A percentile compares a stretch with the other conserved stretches of the same genome.
Conservation (phyloP, 768 basidiomycete species). For the Suillus variegatus region DNA sequence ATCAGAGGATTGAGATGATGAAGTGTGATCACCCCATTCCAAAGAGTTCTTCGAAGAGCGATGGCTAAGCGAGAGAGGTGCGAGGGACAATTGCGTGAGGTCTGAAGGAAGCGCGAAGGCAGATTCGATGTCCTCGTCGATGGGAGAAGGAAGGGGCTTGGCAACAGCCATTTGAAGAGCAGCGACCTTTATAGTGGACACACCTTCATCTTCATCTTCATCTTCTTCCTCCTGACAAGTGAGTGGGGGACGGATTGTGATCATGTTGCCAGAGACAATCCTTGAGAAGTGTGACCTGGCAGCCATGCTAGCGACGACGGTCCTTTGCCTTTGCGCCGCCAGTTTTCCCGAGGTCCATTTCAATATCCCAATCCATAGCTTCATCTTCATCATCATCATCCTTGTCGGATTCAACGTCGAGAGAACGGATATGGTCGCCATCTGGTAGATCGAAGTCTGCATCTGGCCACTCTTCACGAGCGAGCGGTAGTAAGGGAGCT, state of each 20-base stretch:
- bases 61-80: constrained; percentile 73
- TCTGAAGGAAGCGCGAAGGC: constrained; percentile 80
- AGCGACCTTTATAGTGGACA: constrained; percentile 80
- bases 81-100: constrained; percentile 80
- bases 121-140: constrained; percentile 79
- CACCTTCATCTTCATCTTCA: constrained; percentile 78
- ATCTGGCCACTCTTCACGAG: constrained; percentile 83
- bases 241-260: constrained; percentile 68
- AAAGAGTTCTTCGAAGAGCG: constrained; percentile 81
- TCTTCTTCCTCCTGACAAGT: constrained; percentile 47
- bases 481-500: constrained; percentile 51
- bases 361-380: constrained; percentile 80
- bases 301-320: constrained; percentile 39
- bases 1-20: constrained; percentile 84
- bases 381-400: constrained; percentile 58
- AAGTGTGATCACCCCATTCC: constrained; percentile 84
- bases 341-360: constrained; percentile 67
- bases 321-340: constrained; percentile 50
- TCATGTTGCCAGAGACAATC: constrained; percentile 23
- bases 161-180: constrained; percentile 45
- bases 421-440: constrained; percentile 63
- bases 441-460: constrained; percentile 87
- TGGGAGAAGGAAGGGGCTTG: constrained; percentile 38
- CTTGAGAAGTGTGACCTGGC: constrained; percentile 43
- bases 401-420: constrained; percentile 60